These are phyloP conservation scores for Botrytis deweyae DNA, from an alignment of 2,329 filamentous ascomycete genomes.

Conservation along the genomic window DNA sequence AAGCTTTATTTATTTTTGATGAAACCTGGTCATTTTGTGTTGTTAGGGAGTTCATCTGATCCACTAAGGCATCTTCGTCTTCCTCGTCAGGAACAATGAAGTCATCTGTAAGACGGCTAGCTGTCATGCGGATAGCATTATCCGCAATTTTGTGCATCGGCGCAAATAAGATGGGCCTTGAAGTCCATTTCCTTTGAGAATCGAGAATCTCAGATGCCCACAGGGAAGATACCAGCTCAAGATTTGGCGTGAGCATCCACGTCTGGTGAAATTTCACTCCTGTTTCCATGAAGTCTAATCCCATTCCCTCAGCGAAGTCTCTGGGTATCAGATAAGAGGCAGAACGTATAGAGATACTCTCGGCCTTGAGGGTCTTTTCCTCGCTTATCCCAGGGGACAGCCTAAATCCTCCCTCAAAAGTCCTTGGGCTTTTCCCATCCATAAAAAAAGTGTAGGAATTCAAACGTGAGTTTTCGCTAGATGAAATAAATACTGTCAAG, in stretches of 20 bases:
- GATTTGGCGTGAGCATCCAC: slow-evolving; percentile 44
- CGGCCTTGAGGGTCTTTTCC: neutral
- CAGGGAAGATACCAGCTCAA: slow-evolving; percentile 46
- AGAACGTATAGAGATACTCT: slow-evolving; percentile 1
- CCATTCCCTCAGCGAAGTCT: slow-evolving; percentile 18
- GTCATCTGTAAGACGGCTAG: slow-evolving; percentile 25
- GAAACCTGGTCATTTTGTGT: neutral
- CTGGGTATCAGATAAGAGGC: slow-evolving; percentile 1
- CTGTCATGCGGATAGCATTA: slow-evolving; percentile 12
- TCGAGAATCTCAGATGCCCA: slow-evolving; percentile 28
- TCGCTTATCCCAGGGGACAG: slow-evolving; percentile 19
- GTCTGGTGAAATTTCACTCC: slow-evolving; percentile 50
- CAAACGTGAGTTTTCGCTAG: slow-evolving; percentile 30
- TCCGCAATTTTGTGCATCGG: slow-evolving; percentile 24
- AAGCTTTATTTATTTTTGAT: neutral
- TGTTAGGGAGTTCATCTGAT: neutral
- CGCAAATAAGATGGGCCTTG: slow-evolving; percentile 17
- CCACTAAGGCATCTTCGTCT: slow-evolving; percentile 6
- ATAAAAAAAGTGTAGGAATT: slow-evolving; percentile 35
- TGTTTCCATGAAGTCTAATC: slow-evolving; percentile 38
- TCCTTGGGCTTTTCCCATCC: slow-evolving; percentile 19
- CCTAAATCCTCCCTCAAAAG: slow-evolving; percentile 30
- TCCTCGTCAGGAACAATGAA: slow-evolving; percentile 35
- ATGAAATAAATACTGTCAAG: slow-evolving; percentile 30
- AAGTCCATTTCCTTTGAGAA: neutral